phyloP scores from a whole-genome alignment of 2,329 filamentous ascomycete species.

The Pochonia chlamydosporia region DNA sequence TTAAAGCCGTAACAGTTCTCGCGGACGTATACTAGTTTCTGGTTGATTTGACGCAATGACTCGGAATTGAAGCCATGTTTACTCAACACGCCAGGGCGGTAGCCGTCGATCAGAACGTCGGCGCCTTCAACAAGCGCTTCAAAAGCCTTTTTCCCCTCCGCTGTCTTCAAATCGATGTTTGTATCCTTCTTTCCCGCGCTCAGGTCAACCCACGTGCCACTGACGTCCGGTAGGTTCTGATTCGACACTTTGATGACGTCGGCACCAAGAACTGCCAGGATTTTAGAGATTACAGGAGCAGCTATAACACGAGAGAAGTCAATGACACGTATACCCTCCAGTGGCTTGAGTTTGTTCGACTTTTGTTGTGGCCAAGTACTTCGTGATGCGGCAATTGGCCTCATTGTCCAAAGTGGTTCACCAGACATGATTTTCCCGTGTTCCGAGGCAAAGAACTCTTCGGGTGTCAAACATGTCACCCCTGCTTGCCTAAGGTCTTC shows the following conservation, averaged over 20 bases:
- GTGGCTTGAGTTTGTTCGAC: constrained; percentile 13
- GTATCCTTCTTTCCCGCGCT: constrained; percentile 27
- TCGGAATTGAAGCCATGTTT: constrained; percentile 22
- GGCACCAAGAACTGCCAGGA: constrained; percentile 26
- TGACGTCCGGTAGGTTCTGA: constrained; percentile 23
- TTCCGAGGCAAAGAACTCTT: constrained; percentile 23
- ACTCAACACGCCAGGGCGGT: constrained; percentile 25
- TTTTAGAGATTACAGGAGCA: constrained; percentile 25
- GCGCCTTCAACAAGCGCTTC: constrained; percentile 22
- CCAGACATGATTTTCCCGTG: constrained; percentile 12
- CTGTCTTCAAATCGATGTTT: constrained; percentile 24
- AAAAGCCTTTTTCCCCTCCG: not conserved
- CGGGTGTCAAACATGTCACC: constrained; percentile 23
- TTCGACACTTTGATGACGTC: constrained; percentile 27
- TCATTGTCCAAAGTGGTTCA: not conserved
- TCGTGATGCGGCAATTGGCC: not conserved
- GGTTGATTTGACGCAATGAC: constrained; percentile 9
- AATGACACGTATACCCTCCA: constrained; percentile 27
- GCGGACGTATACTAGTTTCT: constrained; percentile 25
- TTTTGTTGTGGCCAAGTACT: constrained; percentile 5
- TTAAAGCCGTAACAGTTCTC: constrained; percentile 32
- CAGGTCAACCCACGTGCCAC: constrained; percentile 25
- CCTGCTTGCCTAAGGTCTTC: constrained; percentile 27
- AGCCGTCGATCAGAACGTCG: constrained; percentile 29
- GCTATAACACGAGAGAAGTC: constrained; percentile 30